Evolutionary conservation across 768 basidiomycete genomes (phyloP), one percentile per base, ranked within the genome.

Genomic region (Pisolithus orientalis): DNA sequence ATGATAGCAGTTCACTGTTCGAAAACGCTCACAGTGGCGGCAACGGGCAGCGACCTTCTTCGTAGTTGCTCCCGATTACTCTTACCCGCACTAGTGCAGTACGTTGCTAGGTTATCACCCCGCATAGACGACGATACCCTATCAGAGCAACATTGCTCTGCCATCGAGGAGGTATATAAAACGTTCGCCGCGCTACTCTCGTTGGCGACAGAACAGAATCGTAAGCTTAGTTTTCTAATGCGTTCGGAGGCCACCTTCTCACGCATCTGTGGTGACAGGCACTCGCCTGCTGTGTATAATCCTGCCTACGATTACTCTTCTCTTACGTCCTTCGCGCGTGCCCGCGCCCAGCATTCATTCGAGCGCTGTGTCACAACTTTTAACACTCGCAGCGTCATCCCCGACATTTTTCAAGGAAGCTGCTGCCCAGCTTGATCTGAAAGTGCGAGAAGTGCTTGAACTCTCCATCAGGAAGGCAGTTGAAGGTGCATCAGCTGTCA

Each of bases 1-100:
- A 65, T 91, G n/a, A 90, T 89, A 2, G 93, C 94, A 1, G 81
- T 87, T 2, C 92, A 98, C 59, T 97, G 95, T 61, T 82, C 88
- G 1, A 90, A 88, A 63, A 94, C 94, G 0, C 71, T 97, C 39
- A 76, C 91, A 34, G 66, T 80, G 5, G 84, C 94, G 2, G 86
- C 91, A 0, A 72, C 83, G 3, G 85, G 83, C 4, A 84, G 80
- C 49, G 69, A 79, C 1, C 68, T 85, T 10, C 78, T 98, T 21
- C 80, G 83, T 14, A 82, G 86, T 53, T 90, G 87, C 57, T 75
- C 80, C 6, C 76, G 80, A 45, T 74, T 87, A 40, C 72, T 97
- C 14, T 65, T 97, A 5, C 91, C 94, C 0, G 85, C 83, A 1
- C 70, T 95, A 53, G 81, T 97, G n/a, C 84, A 83, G 55, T 90